Base-by-base conservation (phyloP, 768 basidiomycete species). In the Panaeolus papilionaceus region DNA sequence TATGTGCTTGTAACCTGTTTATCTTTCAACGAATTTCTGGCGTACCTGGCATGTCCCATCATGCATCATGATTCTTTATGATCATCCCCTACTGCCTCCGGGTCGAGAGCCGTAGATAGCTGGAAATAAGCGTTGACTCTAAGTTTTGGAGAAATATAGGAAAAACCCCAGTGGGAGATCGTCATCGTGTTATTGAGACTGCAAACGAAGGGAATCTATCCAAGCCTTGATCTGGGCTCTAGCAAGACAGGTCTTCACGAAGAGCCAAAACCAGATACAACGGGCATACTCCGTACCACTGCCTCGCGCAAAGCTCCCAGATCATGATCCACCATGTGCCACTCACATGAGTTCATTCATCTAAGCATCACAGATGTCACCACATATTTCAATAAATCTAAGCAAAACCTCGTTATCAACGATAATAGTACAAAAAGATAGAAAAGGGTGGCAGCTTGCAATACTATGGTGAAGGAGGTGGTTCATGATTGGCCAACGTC, bases 401-500 rank as follows among this genome's bases (percentile, higher is more conserved):
- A 28, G 4, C 26, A 58, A 58, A 58, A 23, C 23, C 6, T 26
- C 7, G 49, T 58, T 33, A 58, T 58, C 28, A 58, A 58, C 33
- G 9, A 58, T 58, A 33, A n/a, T 58, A 58, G 54, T 58, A 58
- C 54, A 58, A 58, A 16, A n/a, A 37, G 11, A 11, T 33, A 58
- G 11, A 16, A 33, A 37, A 37, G 20, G 20, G 47, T 8, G 28
- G 28, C 12, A 28, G 54, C 14, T 58, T 28, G 54, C 47, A 16
- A 58, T 37, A 58, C 54, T 58, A 63, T 63, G 37, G 26, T 39
- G 38, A 39, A 16, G 62, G 18, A 37, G 61, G n/a, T 8, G 18
- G 14, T 16, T 39, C 38, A 63, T 47, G 45, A 63, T 75, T 70
- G 3, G 67, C 71, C 39, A 74, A 66, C 33, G 70, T 75, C 18